Evolutionary conservation across 352 stramenopile species (phyloP).

Genomic region (Saprolegnia parasitica): DNA sequence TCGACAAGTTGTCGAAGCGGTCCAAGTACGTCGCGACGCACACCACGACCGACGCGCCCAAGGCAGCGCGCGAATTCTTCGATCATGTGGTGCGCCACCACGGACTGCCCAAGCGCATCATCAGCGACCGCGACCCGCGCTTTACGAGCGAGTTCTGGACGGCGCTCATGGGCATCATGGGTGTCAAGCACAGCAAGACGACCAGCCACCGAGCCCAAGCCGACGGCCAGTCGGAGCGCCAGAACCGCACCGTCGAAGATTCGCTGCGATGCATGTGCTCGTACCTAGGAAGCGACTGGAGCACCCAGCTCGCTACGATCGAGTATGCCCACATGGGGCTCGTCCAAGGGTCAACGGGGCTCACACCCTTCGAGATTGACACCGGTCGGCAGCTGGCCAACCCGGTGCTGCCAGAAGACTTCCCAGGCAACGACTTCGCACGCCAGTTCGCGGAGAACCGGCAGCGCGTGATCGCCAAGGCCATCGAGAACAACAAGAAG

Average conservation of each 20-base stretch:
- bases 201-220: slow-evolving; percentile 28
- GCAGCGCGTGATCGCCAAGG: neutral
- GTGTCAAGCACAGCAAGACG: slow-evolving; percentile 26
- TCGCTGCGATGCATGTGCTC: slow-evolving; percentile 30
- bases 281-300: slow-evolving; percentile 32
- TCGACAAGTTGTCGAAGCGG: slow-evolving; percentile 35
- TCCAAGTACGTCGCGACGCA: slow-evolving; percentile 29
- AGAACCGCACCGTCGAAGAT: slow-evolving; percentile 29
- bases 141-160: slow-evolving; percentile 34
- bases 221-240: slow-evolving; percentile 31
- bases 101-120: neutral
- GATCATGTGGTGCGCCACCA: slow-evolving; percentile 10
- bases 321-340: slow-evolving; percentile 33
- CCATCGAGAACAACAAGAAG: neutral
- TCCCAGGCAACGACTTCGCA: neutral
- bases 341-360: slow-evolving; percentile 15
- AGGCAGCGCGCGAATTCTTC: slow-evolving; percentile 12
- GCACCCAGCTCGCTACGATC: slow-evolving; percentile 26
- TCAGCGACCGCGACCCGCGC: slow-evolving; percentile 23
- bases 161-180: slow-evolving; percentile 31
- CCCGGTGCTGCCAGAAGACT: neutral
- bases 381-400: slow-evolving; percentile 23
- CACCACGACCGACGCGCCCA: neutral
- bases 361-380: slow-evolving; percentile 35
- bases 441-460: neutral